Percentiles rank a stretch among this genome's conserved stretches.
These are phyloP conservation scores for Dothistroma pini DNA, from an alignment of 2,329 filamentous ascomycete genomes.

Conservation along the genomic window DNA sequence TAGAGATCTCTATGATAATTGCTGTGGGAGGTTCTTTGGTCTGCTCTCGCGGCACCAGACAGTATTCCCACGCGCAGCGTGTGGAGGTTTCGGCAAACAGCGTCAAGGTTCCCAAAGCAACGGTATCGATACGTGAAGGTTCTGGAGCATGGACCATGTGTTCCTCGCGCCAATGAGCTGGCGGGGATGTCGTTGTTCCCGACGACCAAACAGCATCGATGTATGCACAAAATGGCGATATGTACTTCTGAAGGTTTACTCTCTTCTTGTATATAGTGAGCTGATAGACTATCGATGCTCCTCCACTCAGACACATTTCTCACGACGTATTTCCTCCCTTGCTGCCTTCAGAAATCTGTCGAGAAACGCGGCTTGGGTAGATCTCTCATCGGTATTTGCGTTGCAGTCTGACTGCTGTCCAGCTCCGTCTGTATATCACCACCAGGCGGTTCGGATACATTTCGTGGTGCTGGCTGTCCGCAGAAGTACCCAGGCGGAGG, in stretches of 20 bases:
- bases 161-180: neutral
- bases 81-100: neutral
- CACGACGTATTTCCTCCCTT: too few species aligned
- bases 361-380: neutral
- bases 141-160: neutral
- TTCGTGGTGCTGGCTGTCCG: neutral
- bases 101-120: neutral
- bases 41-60: neutral
- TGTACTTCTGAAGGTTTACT: neutral
- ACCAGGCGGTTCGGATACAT: conserved; percentile 2
- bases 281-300: neutral
- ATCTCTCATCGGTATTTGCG: neutral
- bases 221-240: neutral
- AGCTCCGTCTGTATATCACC: conserved; percentile 3
- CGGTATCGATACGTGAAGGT: neutral
- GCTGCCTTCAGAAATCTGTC: neutral
- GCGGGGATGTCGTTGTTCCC: neutral
- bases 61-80: neutral
- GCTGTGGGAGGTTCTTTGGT: neutral
- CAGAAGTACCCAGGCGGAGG: neutral
- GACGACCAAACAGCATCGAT: neutral
- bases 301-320: neutral
- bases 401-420: neutral
- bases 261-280: neutral
- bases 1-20: neutral